Percentiles rank a stretch among this genome's conserved stretches.
Evolutionary conservation across 352 stramenopile genomes (phyloP).

Genomic region (Globisporangium irregulare): DNA sequence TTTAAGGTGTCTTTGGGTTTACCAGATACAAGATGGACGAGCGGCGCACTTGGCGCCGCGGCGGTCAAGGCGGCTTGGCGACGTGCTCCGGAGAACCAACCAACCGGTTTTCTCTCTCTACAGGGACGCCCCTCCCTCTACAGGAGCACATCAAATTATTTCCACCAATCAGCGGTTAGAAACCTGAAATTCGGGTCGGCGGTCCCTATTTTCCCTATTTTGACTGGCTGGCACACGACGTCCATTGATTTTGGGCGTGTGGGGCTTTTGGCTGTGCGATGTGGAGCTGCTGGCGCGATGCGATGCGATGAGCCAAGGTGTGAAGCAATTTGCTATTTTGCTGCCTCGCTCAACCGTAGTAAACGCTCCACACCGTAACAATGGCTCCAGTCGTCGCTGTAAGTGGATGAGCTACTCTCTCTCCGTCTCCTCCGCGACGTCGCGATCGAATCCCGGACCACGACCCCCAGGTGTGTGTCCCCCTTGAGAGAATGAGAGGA

Average conservation of each 20-base stretch:
- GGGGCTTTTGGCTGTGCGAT: background rate
- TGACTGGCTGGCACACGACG: constrained; percentile 14
- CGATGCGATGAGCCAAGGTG: background rate
- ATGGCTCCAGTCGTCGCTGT: constrained; percentile 53
- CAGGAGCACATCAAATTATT: constrained; percentile 19
- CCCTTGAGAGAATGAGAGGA: background rate
- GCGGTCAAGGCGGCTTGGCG: background rate
- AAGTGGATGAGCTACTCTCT: constrained; percentile 25
- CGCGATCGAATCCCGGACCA: background rate
- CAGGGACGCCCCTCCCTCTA: constrained; percentile 24
- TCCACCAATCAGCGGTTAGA: constrained; percentile 30
- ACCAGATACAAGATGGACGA: constrained; percentile 88
- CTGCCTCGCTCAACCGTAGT: constrained; percentile 27
- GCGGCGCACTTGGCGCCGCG: background rate
- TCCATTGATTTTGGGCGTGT: constrained; percentile 31
- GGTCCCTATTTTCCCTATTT: background rate
- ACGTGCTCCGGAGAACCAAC: constrained; percentile 26
- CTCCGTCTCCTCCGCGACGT: background rate
- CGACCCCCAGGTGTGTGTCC: constrained; percentile 12
- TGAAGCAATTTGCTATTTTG: constrained; percentile 27
- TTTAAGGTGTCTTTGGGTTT: constrained; percentile 89
- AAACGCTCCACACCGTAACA: constrained; percentile 25
- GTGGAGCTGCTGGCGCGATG: background rate
- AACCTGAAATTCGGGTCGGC: background rate
- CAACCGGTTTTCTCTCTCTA: constrained; percentile 52